Evolutionary conservation across 805 yeast species (phyloP), one percentile per base, ranked within the genome.

Genomic region (Crinitomyces ghanaensis): DNA sequence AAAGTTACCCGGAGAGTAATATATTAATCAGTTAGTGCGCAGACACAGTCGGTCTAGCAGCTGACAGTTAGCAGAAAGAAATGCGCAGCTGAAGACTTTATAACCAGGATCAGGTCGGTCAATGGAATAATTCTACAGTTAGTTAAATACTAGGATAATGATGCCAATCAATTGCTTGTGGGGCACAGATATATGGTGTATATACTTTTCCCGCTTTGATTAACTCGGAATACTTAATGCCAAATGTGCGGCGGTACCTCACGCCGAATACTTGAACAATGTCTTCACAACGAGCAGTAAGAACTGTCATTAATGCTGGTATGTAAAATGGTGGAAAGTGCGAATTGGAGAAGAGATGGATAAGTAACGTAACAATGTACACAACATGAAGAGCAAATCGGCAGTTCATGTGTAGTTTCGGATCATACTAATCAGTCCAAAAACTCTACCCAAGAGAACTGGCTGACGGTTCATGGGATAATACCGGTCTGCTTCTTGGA

Each of bases 381-480:
- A 25, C 16, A 12, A 19, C 15, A 16, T 28, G 19, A 18, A 30
- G 22, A n/a, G 24, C 23, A 24, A 25, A 25, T 17, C 17, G n/a
- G 14, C 24, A 12, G 9, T n/a, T n/a, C n/a, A n/a, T n/a, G n/a
- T n/a, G 14, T n/a, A 30, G 19, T 25, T 21, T 15, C 32, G 22
- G 13, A 19, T 20, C 21, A 16, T 9, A 39, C 20, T 6, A 28
- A 36, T 44, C 6, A 39, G 74, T 88, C 38, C 82, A 84, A 50
- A 74, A 70, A 42, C 60, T 75, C n/a, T 91, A 81, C 50, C 98
- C 98, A 2, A 53, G 70, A 11, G 70, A 69, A 28, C 68, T 80
- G 39, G 96, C 97, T 0, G 97, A 88, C 48, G 63, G 66, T 14
- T 56, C 85, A 2, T 91, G 98, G 98, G 98, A 91, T 51, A 91